Conservation (phyloP, 345 rosid genomes). For the Corymbia maculata region DNA sequence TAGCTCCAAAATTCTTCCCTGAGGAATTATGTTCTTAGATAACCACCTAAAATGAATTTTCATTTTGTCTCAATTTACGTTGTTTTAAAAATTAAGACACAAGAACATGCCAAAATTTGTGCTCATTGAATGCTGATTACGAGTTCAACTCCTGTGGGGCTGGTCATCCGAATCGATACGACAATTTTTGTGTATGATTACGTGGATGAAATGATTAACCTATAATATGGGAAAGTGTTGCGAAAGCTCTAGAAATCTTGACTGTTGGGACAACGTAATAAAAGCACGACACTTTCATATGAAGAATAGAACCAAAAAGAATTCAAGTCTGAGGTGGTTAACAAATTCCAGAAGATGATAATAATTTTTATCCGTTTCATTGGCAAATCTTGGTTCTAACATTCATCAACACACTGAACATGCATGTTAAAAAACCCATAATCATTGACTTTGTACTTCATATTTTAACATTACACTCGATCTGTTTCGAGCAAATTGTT, state of each 20-base stretch:
- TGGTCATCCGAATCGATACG: neutral
- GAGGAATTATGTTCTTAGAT: neutral
- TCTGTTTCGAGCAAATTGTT: too few relatives aligned
- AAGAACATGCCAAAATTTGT: neutral
- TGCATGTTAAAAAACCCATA: too few relatives aligned
- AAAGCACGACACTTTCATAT: neutral
- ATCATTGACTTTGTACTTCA: too few relatives aligned
- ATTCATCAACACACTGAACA: too few relatives aligned
- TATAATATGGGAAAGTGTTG: neutral
- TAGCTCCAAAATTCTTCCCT: neutral
- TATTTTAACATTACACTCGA: too few relatives aligned
- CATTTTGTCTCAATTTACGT: neutral
- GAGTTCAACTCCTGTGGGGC: neutral
- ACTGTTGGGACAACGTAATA: neutral
- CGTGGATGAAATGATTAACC: neutral
- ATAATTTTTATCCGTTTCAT: too few relatives aligned
- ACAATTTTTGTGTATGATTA: neutral
- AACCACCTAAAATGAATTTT: neutral
- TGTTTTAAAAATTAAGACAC: neutral
- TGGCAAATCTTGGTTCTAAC: too few relatives aligned
- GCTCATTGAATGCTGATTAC: neutral
- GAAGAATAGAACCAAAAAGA: neutral
- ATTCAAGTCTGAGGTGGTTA: too few relatives aligned
- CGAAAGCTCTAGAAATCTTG: neutral
- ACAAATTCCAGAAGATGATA: too few relatives aligned